Base-by-base conservation (phyloP, 345 rosid species). In the Microthlaspi erraticum region DNA sequence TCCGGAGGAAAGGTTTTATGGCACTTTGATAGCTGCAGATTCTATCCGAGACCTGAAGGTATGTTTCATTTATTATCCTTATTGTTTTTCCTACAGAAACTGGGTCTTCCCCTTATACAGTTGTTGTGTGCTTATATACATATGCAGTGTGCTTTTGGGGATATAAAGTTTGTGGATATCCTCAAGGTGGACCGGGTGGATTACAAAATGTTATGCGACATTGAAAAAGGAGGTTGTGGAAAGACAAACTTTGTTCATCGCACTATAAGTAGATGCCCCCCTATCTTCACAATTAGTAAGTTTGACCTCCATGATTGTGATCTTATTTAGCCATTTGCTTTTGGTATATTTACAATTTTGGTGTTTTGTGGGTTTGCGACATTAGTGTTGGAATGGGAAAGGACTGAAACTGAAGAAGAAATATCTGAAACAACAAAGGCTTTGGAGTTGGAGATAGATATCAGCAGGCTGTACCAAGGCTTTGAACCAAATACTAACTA, bases 11-110 rank as follows among this genome's bases (percentile, higher is more conserved):
- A 52, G 17, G n/a, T 52, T 38, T 52, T 66, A 66, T 39, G 39
- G 71, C 1, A 39, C 38, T 50, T 14, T 52, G n/a, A 26, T 51
- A 9, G 36, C 42, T 65, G 70, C 70, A 20, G 46, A 65, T 51
- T 66, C 60, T 10, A 39, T 66, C 37, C 52, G 60, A 39, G n/a
- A 51, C 9, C 58, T 37, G 59, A 65, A 65, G 59, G 60, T 65
- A 12, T 65, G 37, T 65, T 51, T 38, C 60, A 46, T 41, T 60
- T 41, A 60, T 23, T 39, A 1, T 7, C n/a, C n/a, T 23, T 13
- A 19, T 20, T 41, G 34, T 60, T 13, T 42, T 41, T 26, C 8
- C 65, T 42, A 26, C 20, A 23, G 50, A 19, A 42, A 26, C 12
- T 7, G 36, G 37, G 26, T 26, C n/a, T 1, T 41, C 17, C 31